These are phyloP conservation scores for Coniochaeta sp. DNA, from an alignment of 2,329 filamentous ascomycete genomes.

Conservation along the genomic window DNA sequence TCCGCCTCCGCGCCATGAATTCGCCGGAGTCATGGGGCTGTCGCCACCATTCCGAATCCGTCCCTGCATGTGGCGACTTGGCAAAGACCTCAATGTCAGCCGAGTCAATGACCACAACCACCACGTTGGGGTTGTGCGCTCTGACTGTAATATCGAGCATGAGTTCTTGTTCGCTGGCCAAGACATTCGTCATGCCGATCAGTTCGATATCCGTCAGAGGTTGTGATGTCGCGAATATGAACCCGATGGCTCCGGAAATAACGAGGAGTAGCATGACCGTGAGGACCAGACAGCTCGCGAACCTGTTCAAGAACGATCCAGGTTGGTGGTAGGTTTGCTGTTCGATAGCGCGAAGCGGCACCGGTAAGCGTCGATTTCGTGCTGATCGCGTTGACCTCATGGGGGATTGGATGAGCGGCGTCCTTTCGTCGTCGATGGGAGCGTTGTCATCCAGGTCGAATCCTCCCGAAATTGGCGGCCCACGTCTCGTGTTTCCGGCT, in stretches of 20 bases:
- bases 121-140: constrained; percentile 88
- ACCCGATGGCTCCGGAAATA: constrained; percentile 76
- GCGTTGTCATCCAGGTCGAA: constrained; percentile 76
- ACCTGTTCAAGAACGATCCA: constrained; percentile 60
- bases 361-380: constrained; percentile 46
- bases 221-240: constrained; percentile 87
- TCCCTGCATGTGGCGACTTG: constrained; percentile 83
- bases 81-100: constrained; percentile 92
- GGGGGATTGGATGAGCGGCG: constrained; percentile 61
- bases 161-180: constrained; percentile 89
- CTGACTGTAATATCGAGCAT: constrained; percentile 88
- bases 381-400: constrained; percentile 51
- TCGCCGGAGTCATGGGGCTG: constrained; percentile 21
- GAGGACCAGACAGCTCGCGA: constrained; percentile 83
- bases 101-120: constrained; percentile 76
- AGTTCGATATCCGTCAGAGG: constrained; percentile 74
- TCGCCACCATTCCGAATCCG: constrained; percentile 53
- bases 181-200: constrained; percentile 75
- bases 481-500: constrained; percentile 33
- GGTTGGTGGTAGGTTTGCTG: constrained; percentile 59
- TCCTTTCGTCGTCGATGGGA: constrained; percentile 79
- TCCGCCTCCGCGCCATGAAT: constrained; percentile 1
- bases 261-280: constrained; percentile 73
- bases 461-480: constrained; percentile 50
- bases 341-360: constrained; percentile 63